A percentile compares a stretch with the other conserved stretches of the same genome.
Evolutionary conservation across 1,284 basidiomycete genomes (phyloP).

Genomic region (Pisolithus thermaeus): DNA sequence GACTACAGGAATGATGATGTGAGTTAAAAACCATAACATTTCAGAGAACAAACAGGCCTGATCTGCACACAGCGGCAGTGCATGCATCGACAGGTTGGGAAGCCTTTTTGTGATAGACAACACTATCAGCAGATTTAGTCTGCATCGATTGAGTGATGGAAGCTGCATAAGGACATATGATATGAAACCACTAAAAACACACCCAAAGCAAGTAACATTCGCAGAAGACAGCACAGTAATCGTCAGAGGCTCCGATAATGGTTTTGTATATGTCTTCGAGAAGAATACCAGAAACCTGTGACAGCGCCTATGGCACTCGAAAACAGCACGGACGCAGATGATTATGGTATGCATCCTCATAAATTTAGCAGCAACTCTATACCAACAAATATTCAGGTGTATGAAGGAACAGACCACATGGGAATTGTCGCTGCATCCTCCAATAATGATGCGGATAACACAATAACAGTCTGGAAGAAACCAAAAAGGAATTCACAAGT

Average conservation of each 20-base stretch:
- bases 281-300: conserved; percentile 1
- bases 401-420: background rate
- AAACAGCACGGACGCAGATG: too few species aligned
- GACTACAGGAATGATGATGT: too few species aligned
- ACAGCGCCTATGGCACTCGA: too few species aligned
- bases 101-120: background rate
- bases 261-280: conserved; percentile 10
- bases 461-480: background rate
- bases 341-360: too few species aligned
- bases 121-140: background rate
- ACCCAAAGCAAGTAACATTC: conserved; percentile 11
- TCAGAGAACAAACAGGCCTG: too few species aligned
- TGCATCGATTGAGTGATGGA: background rate
- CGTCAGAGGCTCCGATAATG: conserved; percentile 7
- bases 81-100: too few species aligned
- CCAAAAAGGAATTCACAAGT: background rate
- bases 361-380: too few species aligned
- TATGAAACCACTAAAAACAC: background rate
- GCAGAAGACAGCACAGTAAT: conserved; percentile 8
- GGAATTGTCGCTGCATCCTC: conserved; percentile 1
- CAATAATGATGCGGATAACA: background rate
- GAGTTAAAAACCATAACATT: background rate
- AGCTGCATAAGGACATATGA: background rate
- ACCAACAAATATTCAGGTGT: background rate
- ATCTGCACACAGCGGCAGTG: too few species aligned